Evolutionary conservation across 2,329 filamentous ascomycete genomes (phyloP).

Genomic region (Phaeophleospora eucalypticola): DNA sequence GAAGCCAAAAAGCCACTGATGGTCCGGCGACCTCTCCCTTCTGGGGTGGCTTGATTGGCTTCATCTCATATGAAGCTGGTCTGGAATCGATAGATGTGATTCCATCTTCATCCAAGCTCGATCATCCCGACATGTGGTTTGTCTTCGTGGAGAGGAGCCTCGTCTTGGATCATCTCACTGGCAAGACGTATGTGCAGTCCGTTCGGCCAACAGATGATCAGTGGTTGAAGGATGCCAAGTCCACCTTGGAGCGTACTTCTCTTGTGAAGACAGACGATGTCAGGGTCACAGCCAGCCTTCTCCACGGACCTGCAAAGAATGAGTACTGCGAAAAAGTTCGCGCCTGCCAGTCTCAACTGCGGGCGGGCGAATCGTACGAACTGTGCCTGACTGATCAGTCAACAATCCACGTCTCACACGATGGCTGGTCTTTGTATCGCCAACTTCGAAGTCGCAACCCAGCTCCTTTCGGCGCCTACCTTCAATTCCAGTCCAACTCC

Average conservation of each 20-base stretch:
- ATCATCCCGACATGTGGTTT: constrained; percentile 67
- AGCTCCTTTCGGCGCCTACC: constrained; percentile 78
- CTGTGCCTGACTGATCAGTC: constrained; percentile 78
- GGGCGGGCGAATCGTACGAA: constrained; percentile 78
- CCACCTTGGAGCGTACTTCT: neutral
- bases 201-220: constrained; percentile 46
- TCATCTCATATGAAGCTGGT: constrained; percentile 79
- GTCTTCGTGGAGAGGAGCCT: constrained; percentile 73
- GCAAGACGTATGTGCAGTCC: constrained; percentile 63
- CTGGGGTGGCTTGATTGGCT: constrained; percentile 80
- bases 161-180: constrained; percentile 67
- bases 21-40: constrained; percentile 54
- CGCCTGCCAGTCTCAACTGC: constrained; percentile 66
- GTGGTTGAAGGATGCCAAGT: constrained; percentile 21
- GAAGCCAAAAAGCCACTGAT: constrained; percentile 30
- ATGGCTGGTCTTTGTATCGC: constrained; percentile 66
- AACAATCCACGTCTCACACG: constrained; percentile 46
- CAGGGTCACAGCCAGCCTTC: constrained; percentile 8
- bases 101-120: constrained; percentile 33
- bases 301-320: constrained; percentile 23
- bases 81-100: constrained; percentile 56
- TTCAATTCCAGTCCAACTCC: constrained; percentile 56
- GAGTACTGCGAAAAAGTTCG: constrained; percentile 64
- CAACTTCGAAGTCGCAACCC: constrained; percentile 68
- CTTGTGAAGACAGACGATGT: neutral